Conservation (phyloP, 2,329 filamentous ascomycete species). For the Parastagonospora avenae region DNA sequence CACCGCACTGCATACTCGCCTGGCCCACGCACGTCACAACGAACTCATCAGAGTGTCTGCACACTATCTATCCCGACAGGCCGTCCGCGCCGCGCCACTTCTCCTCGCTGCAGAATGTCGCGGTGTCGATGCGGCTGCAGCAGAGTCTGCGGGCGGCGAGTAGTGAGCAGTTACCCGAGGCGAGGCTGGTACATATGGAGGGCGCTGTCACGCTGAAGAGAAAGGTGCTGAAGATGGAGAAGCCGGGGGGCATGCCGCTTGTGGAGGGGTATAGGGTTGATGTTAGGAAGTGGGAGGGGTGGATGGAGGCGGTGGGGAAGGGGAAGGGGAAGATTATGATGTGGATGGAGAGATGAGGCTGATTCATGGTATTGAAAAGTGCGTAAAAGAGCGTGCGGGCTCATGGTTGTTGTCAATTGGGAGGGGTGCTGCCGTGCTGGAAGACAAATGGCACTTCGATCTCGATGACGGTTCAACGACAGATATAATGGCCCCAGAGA, state of each 20-base stretch:
- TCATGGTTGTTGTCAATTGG: not conserved
- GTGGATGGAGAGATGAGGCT: slow-evolving; percentile 35
- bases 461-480: no score
- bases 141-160: slow-evolving; percentile 9
- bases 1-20: slow-evolving; percentile 17
- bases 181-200: not conserved
- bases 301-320: slow-evolving; percentile 27
- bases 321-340: slow-evolving; percentile 30
- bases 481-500: no score
- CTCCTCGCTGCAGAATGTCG: slow-evolving; percentile 13
- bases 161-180: slow-evolving; percentile 2
- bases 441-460: no score
- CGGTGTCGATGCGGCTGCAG: not conserved
- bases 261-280: slow-evolving; percentile 29
- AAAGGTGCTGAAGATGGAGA: slow-evolving; percentile 20
- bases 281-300: slow-evolving; percentile 15
- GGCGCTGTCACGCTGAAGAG: slow-evolving; percentile 16
- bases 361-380: not conserved
- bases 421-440: no score
- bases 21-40: slow-evolving; percentile 17
- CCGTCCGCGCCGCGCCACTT: not conserved
- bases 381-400: not conserved
- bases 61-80: slow-evolving; percentile 10
- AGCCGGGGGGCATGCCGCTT: slow-evolving; percentile 24
- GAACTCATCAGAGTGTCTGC: slow-evolving; percentile 9